Evolutionary conservation across 2,329 filamentous ascomycete genomes (phyloP), one percentile per base, ranked within the genome.

Genomic region (Didymella exigua): DNA sequence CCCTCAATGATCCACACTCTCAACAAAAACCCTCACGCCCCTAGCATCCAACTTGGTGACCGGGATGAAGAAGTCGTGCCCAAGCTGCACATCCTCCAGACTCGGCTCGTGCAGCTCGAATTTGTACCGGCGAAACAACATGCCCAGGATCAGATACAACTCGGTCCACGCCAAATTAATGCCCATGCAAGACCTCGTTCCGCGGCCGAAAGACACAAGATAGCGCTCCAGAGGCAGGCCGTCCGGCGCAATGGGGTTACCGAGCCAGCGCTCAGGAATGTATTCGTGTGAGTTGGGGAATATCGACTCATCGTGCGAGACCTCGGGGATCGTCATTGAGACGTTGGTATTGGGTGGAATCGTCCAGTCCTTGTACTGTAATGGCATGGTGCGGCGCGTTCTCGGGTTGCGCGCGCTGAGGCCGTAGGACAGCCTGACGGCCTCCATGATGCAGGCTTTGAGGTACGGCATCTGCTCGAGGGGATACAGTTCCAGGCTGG

Each of bases 181-280:
- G 0, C 78, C 78, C 11, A 81, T 59, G 57, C 78, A 81, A 10
- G 63, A 63, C 13, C 78, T 65, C 4, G 73, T 74, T 0, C 79
- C 79, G 31, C 74, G 73, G 2, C 72, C 69, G 54, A 80, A 80
- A 0, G 67, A 68, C 5, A 79, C 72, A 42, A 77, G 69, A 54
- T 75, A 79, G 26, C 71, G 70, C n/a, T 75, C 73, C 5, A 77
- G 60, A 1, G 70, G 65, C 18, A 72, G 62, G 4, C 73, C 71
- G 19, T 72, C 66, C 0, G 49, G 41, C 0, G 68, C 70, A 44
- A 69, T 61, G 3, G 66, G 59, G 9, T 65, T 53, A 30, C 61
- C 62, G 30, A 79, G 61, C 77, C 77, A 80, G 27, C 77, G 72
- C 49, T 79, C 74, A 0, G 77, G 77, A 3, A 74, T 63, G 47